Percentiles rank a stretch among this genome's conserved stretches.
These are phyloP conservation scores for Dacryopinax spathularia DNA, from an alignment of 768 basidiomycete species.

Conservation along the genomic window DNA sequence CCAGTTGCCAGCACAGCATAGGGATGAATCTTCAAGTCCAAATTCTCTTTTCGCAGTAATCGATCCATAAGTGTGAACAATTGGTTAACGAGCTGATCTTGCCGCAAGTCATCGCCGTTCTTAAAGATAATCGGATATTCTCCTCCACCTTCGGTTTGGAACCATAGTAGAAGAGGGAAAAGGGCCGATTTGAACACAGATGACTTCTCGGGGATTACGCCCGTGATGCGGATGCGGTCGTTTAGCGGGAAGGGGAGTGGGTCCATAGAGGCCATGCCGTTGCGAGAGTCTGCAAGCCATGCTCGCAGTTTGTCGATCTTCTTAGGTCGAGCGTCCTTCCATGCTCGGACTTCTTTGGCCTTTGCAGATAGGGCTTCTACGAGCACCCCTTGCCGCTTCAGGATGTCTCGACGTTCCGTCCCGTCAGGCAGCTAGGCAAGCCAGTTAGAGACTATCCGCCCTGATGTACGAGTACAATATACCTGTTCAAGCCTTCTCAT, in stretches of 20 bases:
- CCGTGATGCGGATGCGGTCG: slow-evolving; percentile 68
- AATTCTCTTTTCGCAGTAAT: slow-evolving; percentile 80
- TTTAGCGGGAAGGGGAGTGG: slow-evolving; percentile 83
- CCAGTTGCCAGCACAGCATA: slow-evolving; percentile 92
- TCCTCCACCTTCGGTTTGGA: slow-evolving; percentile 67
- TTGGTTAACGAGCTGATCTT: slow-evolving; percentile 96
- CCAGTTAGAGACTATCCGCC: too few relatives aligned
- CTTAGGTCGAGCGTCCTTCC: slow-evolving; percentile 88
- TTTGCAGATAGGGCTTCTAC: slow-evolving; percentile 73
- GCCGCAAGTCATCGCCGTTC: slow-evolving; percentile 95
- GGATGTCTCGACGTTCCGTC: slow-evolving; percentile 66
- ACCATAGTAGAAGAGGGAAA: slow-evolving; percentile 79
- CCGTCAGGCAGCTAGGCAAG: slow-evolving; percentile 52
- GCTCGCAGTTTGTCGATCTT: slow-evolving; percentile 93
- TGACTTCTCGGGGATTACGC: slow-evolving; percentile 82
- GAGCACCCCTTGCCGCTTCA: slow-evolving; percentile 81
- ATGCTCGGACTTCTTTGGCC: slow-evolving; percentile 72
- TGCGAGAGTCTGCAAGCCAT: slow-evolving; percentile 71
- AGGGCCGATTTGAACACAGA: slow-evolving; percentile 96
- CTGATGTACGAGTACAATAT: slow-evolving; percentile 11
- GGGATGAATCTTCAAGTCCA: slow-evolving; percentile 81
- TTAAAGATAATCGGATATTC: slow-evolving; percentile 97
- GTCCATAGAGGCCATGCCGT: slow-evolving; percentile 57
- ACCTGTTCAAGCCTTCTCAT: slow-evolving; percentile 82
- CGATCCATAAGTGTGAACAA: slow-evolving; percentile 98